A percentile compares a stretch with the other conserved stretches of the same genome.
Conservation (phyloP, 352 stramenopile genomes). For the Phytopythium kandeliae region DNA sequence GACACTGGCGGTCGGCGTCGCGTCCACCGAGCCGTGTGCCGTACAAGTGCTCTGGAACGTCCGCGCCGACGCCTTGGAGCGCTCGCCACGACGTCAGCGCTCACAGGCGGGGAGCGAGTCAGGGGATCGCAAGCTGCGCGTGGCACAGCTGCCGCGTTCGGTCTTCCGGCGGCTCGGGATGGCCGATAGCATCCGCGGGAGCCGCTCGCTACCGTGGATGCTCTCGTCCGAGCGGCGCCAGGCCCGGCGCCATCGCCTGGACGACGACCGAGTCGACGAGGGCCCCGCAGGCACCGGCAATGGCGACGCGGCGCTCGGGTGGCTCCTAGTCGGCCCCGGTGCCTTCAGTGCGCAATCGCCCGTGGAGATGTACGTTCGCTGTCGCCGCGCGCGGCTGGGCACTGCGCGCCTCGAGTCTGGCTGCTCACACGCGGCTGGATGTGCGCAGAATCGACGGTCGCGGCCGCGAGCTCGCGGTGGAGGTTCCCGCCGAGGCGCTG, state of each 20-base stretch:
- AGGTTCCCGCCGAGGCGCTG: slow-evolving; percentile 6
- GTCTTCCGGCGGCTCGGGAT: slow-evolving; percentile 2
- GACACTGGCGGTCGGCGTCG: slow-evolving; percentile 20
- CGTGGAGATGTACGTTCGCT: slow-evolving; percentile 12
- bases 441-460: slow-evolving; percentile 6
- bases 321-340: slow-evolving; percentile 5
- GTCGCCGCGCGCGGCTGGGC: no score
- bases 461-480: slow-evolving; percentile 1
- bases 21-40: slow-evolving; percentile 11
- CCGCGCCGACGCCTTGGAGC: slow-evolving; percentile 18
- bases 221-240: slow-evolving; percentile 19
- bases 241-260: slow-evolving; percentile 17
- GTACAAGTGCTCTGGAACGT: slow-evolving; percentile 36
- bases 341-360: slow-evolving; percentile 11
- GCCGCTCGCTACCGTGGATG: slow-evolving; percentile 13
- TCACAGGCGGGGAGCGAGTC: not conserved
- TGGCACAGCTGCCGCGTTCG: not conserved
- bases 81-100: not conserved
- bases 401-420: no score
- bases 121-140: not conserved
- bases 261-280: slow-evolving; percentile 13
- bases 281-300: not conserved
- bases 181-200: slow-evolving; percentile 6
- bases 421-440: no score
- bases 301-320: not conserved